A percentile compares a stretch with the other conserved stretches of the same genome.
These are phyloP conservation scores for Teunomyces barrocoloradensis DNA, from an alignment of 805 yeast genomes.

Conservation along the genomic window DNA sequence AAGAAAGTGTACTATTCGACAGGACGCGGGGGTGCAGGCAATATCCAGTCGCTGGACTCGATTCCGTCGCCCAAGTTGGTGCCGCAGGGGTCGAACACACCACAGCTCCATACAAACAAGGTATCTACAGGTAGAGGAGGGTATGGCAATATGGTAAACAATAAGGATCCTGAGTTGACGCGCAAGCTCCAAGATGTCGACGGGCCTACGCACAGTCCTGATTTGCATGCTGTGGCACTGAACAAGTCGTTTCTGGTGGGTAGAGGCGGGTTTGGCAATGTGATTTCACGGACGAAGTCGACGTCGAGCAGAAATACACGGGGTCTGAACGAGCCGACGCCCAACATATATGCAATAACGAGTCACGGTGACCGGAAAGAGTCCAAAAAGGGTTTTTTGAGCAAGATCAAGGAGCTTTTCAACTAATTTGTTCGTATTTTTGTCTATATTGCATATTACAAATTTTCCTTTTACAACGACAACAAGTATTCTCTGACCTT, in stretches of 20 bases:
- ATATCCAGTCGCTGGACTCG: conserved; percentile 43
- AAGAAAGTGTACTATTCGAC: conserved; percentile 52
- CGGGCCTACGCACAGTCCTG: conserved; percentile 18
- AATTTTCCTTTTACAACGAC: neutral
- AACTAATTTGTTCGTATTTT: neutral
- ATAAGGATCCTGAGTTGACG: conserved; percentile 55
- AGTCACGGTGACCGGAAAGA: conserved; percentile 31
- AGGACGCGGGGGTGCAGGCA: conserved; percentile 81
- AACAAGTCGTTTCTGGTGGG: conserved; percentile 52
- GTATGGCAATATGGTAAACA: conserved; percentile 69
- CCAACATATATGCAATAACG: conserved; percentile 31
- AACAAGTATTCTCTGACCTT: conserved; percentile 59
- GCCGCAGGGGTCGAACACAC: conserved; percentile 61
- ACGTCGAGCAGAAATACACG: conserved; percentile 16
- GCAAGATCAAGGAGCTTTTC: conserved; percentile 39
- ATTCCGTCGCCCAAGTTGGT: conserved; percentile 54
- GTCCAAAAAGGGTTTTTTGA: conserved; percentile 33
- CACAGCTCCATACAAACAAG: conserved; percentile 52
- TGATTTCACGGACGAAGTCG: conserved; percentile 36
- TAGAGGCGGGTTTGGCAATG: conserved; percentile 67
- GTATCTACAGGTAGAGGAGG: conserved; percentile 80
- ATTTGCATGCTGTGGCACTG: conserved; percentile 43
- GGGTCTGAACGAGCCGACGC: conserved; percentile 12
- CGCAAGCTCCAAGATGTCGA: conserved; percentile 70
- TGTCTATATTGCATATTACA: neutral